Conservation (phyloP, 805 yeast genomes). For the Starmera amethionina region DNA sequence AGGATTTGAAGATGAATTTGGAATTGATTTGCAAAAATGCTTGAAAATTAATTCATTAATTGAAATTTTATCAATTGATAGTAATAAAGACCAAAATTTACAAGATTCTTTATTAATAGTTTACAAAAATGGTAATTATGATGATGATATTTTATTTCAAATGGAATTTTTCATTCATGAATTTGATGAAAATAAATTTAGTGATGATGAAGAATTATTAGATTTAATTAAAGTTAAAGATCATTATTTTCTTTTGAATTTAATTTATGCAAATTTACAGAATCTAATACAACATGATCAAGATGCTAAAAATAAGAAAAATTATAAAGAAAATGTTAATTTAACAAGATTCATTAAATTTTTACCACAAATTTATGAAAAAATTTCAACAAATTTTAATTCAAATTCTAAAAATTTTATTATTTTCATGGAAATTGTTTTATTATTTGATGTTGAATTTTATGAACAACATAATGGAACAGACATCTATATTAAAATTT, state of each 20-base stretch:
- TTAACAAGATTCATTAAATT: conserved; percentile 8
- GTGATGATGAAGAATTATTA: conserved; percentile 23
- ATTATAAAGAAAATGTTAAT: conserved; percentile 7
- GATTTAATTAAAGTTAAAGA: conserved; percentile 18
- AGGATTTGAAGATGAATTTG: conserved; percentile 17
- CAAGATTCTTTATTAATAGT: conserved; percentile 1
- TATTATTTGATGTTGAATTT: conserved; percentile 6
- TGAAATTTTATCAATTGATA: neutral
- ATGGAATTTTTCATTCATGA: conserved; percentile 35
- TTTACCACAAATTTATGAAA: conserved; percentile 2
- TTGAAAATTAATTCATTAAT: conserved; percentile 12
- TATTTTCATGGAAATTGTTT: conserved; percentile 10
- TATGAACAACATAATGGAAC: conserved; percentile 15
- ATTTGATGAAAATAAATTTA: conserved; percentile 22
- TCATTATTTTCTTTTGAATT: conserved; percentile 21
- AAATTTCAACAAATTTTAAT: conserved; percentile 9
- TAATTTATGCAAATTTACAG: conserved; percentile 30
- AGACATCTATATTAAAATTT: conserved; percentile 4
- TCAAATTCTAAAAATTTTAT: conserved; percentile 6
- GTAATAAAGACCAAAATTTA: conserved; percentile 4
- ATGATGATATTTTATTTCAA: conserved; percentile 27
- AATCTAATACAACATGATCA: neutral
- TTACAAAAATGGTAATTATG: conserved; percentile 19
- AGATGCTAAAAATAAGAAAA: conserved; percentile 1
- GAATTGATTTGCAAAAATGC: conserved; percentile 20